Conservation (phyloP, 2,329 filamentous ascomycete genomes). For the Beauveria scarabaeidicola region DNA sequence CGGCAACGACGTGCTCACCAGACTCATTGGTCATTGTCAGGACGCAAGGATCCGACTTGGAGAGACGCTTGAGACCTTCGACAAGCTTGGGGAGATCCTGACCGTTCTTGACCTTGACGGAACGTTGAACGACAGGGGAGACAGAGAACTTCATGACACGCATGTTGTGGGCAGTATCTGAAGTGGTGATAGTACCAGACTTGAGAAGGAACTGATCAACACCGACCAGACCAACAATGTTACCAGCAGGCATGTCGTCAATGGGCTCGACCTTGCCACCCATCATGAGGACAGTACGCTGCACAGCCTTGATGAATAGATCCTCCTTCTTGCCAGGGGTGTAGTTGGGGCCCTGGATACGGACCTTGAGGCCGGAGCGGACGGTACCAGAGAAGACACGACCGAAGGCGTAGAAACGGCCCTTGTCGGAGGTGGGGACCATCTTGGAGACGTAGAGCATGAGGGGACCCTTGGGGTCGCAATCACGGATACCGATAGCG, state of each 20-base stretch:
- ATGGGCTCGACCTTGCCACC: slow-evolving; percentile 98
- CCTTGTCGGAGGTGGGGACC: slow-evolving; percentile 99
- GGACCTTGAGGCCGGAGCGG: slow-evolving; percentile 96
- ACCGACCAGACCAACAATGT: slow-evolving; percentile 99
- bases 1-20: slow-evolving; percentile 97
- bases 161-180: slow-evolving; percentile 96
- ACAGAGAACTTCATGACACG: slow-evolving; percentile 99
- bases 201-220: slow-evolving; percentile 99
- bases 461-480: slow-evolving; percentile 93
- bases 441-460: slow-evolving; percentile 99
- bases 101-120: slow-evolving; percentile 99
- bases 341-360: slow-evolving; percentile 99
- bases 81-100: slow-evolving; percentile 99
- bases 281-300: slow-evolving; percentile 99
- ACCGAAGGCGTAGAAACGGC: slow-evolving; percentile 99
- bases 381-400: slow-evolving; percentile 99
- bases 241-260: slow-evolving; percentile 97
- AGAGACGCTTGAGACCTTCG: slow-evolving; percentile 99
- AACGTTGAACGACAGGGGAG: slow-evolving; percentile 95
- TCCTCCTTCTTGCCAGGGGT: slow-evolving; percentile 96
- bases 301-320: slow-evolving; percentile 97
- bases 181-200: slow-evolving; percentile 98
- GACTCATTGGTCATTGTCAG: slow-evolving; percentile 81
- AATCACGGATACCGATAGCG: slow-evolving; percentile 96
- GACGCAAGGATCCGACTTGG: slow-evolving; percentile 99